Percentiles rank a stretch among this genome's conserved stretches.
These are phyloP conservation scores for Forsythia suspensa DNA, from an alignment of 257 asterid species.

Conservation along the genomic window DNA sequence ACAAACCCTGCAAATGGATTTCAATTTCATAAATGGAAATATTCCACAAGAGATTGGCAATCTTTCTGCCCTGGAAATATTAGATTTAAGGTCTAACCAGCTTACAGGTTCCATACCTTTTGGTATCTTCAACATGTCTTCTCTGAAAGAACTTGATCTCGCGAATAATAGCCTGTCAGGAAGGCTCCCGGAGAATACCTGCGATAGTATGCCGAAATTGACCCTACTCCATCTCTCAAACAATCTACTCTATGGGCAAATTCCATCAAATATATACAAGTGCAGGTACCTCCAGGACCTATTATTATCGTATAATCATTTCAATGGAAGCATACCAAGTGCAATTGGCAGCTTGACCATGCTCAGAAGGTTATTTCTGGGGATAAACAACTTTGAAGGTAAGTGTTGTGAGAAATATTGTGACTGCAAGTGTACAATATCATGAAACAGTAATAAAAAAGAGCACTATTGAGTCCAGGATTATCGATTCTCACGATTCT, in stretches of 20 bases:
- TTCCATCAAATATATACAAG: slow-evolving; percentile 8
- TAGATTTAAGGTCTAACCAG: neutral
- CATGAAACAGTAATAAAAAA: no score
- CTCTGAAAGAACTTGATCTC: neutral
- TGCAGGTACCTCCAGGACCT: slow-evolving; percentile 22
- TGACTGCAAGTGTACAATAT: no score
- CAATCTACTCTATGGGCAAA: slow-evolving; percentile 4
- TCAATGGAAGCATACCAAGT: slow-evolving; percentile 25
- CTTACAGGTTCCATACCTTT: neutral
- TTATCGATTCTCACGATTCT: no score
- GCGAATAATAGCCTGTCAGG: neutral
- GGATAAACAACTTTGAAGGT: slow-evolving; percentile 10
- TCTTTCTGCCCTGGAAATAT: neutral
- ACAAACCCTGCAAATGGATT: slow-evolving; percentile 5
- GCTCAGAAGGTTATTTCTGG: slow-evolving; percentile 6
- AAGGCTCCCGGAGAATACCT: neutral
- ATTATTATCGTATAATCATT: slow-evolving; percentile 20
- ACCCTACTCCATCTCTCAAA: neutral
- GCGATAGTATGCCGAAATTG: neutral
- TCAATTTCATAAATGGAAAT: neutral
- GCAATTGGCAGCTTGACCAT: neutral
- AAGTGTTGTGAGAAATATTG: no score
- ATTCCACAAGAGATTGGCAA: neutral
- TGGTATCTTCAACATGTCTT: slow-evolving; percentile 9
- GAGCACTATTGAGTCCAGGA: no score